Percentiles rank a stretch among this genome's conserved stretches.
These are phyloP conservation scores for Alternaria tenuissima DNA, from an alignment of 2,329 filamentous ascomycete species.

Conservation along the genomic window DNA sequence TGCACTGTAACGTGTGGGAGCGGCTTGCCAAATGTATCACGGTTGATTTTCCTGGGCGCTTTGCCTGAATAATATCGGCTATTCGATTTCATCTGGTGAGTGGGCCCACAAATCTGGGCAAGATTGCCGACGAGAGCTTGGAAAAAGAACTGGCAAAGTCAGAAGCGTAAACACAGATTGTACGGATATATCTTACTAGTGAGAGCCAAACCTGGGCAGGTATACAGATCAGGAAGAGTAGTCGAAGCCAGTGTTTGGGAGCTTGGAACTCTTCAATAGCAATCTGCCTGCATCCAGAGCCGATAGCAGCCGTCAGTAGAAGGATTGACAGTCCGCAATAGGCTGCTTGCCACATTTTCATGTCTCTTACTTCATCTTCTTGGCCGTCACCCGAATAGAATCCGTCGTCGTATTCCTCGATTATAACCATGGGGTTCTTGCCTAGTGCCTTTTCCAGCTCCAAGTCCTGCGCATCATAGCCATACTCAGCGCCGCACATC, in stretches of 20 bases:
- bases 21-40: conserved; percentile 55
- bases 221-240: conserved; percentile 62
- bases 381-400: conserved; percentile 47
- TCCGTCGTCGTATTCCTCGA: conserved; percentile 23
- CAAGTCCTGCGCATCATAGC: conserved; percentile 53
- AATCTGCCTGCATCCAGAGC: conserved; percentile 64
- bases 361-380: conserved; percentile 53
- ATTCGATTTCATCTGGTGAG: conserved; percentile 76
- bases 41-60: conserved; percentile 59
- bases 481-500: conserved; percentile 64
- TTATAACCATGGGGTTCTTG: conserved; percentile 23
- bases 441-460: conserved; percentile 42
- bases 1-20: conserved; percentile 79
- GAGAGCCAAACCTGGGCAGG: conserved; percentile 68
- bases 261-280: conserved; percentile 65
- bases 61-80: conserved; percentile 83
- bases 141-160: conserved; percentile 42
- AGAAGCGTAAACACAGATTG: neutral
- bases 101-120: conserved; percentile 74
- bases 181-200: conserved; percentile 50
- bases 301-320: conserved; percentile 63
- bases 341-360: conserved; percentile 64
- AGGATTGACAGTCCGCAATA: conserved; percentile 63
- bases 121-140: conserved; percentile 34
- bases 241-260: conserved; percentile 58